Base-by-base conservation (phyloP, 257 asterid genomes). In the Solanum tarijense region DNA sequence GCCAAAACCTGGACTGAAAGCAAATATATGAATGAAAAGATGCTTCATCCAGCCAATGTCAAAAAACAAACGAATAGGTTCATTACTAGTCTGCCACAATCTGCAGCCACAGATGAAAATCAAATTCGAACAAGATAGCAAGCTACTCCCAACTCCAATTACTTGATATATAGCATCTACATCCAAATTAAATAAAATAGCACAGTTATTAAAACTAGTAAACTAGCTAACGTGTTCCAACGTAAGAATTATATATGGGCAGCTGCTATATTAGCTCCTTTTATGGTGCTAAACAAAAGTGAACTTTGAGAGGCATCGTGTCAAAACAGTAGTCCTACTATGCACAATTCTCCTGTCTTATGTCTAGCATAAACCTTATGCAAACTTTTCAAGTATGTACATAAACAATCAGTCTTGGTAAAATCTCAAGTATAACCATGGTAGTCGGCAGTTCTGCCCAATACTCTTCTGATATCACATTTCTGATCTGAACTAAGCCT, bases 401-500 rank as follows among this genome's bases (percentile, higher is more conserved):
- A 78, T 43, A 78, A 78, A 39, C 62, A 13, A 27, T n/a, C 60
- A 38, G 32, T 12, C 34, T 38, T n/a, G 27, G 84, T 39, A 41
- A 39, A 13, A 41, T 43, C 36, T 39, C 31, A 78, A 41, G 84
- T 78, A n/a, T 39, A 78, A 43, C 34, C 12, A 20, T 78, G 62
- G 35, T 62, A 62, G 32, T 84, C 58, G 18, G 58, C n/a, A 60
- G 60, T 36, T 65, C 78, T 84, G 58, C 87, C 78, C 60, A 84
- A 39, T 36, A 84, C 74, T 68, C 76, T 84, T 84, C 46, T 86
- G 35, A 86, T 34, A 52, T 75, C 85, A 74, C 39, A 25, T 73
- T 86, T 86, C 55, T 86, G 88, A 35, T 86, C 88, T 58, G 88
- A 23, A 18, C 74, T 75, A 36, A 86, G 88, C 72, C 88, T 86